Evolutionary conservation across 257 asterid species (phyloP).

Genomic region (Capsicum rhomboideum): DNA sequence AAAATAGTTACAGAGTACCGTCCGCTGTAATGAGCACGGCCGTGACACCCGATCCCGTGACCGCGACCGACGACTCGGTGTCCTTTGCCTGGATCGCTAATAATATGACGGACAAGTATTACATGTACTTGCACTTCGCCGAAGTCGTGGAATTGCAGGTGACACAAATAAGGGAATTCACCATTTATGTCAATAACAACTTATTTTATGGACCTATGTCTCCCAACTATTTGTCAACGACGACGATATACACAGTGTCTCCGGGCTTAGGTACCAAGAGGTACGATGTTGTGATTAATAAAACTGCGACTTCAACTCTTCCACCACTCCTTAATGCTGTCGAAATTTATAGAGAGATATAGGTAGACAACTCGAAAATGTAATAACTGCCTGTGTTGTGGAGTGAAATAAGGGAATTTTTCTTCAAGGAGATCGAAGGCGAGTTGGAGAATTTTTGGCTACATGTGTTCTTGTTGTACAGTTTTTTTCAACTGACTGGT

Average conservation of each 20-base stretch:
- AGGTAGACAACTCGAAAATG: too few species aligned
- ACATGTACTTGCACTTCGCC: slow-evolving; percentile 2
- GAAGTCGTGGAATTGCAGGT: background rate
- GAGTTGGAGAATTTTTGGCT: background rate
- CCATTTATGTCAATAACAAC: background rate
- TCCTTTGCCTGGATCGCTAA: background rate
- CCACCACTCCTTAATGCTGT: slow-evolving; percentile 5
- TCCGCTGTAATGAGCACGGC: slow-evolving; percentile 8
- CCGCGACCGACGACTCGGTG: background rate
- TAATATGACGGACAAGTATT: background rate
- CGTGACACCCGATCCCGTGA: background rate
- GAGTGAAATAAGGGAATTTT: background rate
- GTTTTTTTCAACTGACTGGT: background rate
- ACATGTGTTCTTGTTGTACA: background rate
- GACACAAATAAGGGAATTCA: background rate
- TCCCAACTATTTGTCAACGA: background rate
- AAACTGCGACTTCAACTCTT: background rate
- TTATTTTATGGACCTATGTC: background rate
- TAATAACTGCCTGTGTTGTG: too few species aligned
- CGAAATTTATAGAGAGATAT: background rate
- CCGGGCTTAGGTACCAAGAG: background rate
- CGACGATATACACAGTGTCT: background rate
- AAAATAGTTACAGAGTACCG: background rate
- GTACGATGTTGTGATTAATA: background rate
- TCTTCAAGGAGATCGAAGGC: background rate